phyloP scores from a whole-genome alignment of 2,329 filamentous ascomycete species.

The Alternaria sp. region DNA sequence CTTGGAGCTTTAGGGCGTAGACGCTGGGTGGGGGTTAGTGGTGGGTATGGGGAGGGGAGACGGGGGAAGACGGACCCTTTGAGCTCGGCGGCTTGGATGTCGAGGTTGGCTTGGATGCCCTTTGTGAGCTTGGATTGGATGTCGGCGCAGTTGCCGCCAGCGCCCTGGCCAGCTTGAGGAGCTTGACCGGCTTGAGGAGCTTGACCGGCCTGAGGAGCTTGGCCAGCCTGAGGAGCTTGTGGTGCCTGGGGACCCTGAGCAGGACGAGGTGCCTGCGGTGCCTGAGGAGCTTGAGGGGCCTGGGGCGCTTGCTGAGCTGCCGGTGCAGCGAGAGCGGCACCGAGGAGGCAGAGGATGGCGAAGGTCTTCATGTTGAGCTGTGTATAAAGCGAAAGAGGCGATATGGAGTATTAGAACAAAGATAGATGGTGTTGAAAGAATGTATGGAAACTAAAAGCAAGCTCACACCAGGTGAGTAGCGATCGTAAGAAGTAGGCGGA shows the following conservation, averaged over 20 bases:
- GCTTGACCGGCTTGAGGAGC: neutral
- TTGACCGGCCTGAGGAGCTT: neutral
- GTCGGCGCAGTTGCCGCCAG: neutral
- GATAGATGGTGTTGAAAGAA: neutral
- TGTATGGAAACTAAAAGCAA: neutral
- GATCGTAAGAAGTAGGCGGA: neutral
- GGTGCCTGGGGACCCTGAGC: neutral
- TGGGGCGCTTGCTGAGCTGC: neutral
- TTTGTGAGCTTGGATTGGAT: constrained; percentile 9
- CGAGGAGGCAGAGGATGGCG: constrained; percentile 3
- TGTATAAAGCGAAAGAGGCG: neutral
- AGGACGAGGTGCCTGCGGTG: too few species aligned
- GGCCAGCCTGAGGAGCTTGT: neutral
- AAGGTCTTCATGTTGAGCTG: constrained; percentile 13
- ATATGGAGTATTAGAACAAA: neutral
- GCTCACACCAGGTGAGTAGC: constrained; percentile 5
- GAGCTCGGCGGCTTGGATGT: constrained; percentile 29
- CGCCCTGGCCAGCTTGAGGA: neutral
- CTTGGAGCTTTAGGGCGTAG: constrained; percentile 8
- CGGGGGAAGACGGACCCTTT: too few species aligned
- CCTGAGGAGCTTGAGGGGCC: neutral
- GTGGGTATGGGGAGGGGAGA: too few species aligned
- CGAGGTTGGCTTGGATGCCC: constrained; percentile 27
- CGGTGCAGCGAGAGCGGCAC: neutral
- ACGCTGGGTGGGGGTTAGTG: constrained; percentile 8